Evolutionary conservation across 257 asterid species (phyloP).

Genomic region (Scutellaria minor): DNA sequence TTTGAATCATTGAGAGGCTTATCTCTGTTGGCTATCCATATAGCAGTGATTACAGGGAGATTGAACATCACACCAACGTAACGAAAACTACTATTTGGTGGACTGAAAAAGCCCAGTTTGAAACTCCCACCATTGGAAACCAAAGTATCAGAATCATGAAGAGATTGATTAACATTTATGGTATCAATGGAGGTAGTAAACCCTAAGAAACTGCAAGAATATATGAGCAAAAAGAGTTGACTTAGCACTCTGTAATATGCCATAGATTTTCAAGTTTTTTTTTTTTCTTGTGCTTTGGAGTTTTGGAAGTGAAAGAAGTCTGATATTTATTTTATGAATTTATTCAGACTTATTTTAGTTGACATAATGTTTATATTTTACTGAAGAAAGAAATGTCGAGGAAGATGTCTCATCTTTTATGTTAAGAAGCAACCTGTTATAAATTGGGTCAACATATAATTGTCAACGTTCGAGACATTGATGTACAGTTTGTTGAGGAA

Average conservation of each 20-base stretch:
- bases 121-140: slow-evolving; percentile 44
- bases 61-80: slow-evolving; percentile 59
- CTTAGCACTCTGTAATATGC: background rate
- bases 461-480: no score
- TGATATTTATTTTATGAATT: background rate
- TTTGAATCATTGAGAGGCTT: slow-evolving; percentile 42
- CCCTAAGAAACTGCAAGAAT: slow-evolving; percentile 10
- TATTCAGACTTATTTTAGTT: background rate
- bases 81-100: slow-evolving; percentile 31
- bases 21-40: slow-evolving; percentile 67
- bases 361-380: background rate
- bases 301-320: background rate
- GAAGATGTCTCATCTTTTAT: background rate
- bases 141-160: slow-evolving; percentile 44
- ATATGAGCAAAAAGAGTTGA: background rate
- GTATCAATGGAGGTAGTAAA: slow-evolving; percentile 35
- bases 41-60: slow-evolving; percentile 33
- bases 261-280: background rate
- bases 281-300: background rate
- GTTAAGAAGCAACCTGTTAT: no score
- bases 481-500: no score
- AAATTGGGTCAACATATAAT: no score
- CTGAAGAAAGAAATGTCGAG: background rate
- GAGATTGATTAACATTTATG: slow-evolving; percentile 24
- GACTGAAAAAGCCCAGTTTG: slow-evolving; percentile 60